These are phyloP conservation scores for Microdochium trichocladiopsis DNA, from an alignment of 2,329 filamentous ascomycete genomes.

Conservation along the genomic window DNA sequence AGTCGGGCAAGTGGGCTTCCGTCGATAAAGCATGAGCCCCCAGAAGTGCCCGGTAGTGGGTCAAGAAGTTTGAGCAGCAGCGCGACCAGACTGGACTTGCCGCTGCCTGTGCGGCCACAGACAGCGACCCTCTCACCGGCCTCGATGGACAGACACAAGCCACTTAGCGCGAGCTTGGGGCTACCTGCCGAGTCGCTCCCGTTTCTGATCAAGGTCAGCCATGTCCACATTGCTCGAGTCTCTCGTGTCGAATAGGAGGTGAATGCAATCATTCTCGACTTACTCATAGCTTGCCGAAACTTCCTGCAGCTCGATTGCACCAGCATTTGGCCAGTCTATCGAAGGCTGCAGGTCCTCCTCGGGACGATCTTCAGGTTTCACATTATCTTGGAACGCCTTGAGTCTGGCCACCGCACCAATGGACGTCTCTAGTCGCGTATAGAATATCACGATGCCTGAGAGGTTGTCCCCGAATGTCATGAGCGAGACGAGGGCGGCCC, in stretches of 20 bases:
- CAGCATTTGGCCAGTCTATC: constrained; percentile 20
- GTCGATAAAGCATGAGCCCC: constrained; percentile 33
- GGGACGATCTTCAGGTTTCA: too few species aligned
- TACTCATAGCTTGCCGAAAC: constrained; percentile 18
- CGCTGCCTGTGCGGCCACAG: constrained; percentile 30
- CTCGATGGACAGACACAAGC: constrained; percentile 14
- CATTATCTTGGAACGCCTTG: too few species aligned
- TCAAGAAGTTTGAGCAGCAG: constrained; percentile 26
- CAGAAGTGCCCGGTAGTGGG: constrained; percentile 6
- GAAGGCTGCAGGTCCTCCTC: constrained; percentile 14
- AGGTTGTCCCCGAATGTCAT: constrained; percentile 26
- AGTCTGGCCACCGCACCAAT: too few species aligned
- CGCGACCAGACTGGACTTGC: constrained; percentile 35
- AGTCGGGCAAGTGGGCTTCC: constrained; percentile 25
- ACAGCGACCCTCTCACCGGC: constrained; percentile 26
- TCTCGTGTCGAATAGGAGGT: too few species aligned
- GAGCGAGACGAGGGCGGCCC: constrained; percentile 28
- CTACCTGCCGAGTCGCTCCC: too few species aligned
- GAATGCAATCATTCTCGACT: too few species aligned
- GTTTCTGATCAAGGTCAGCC: too few species aligned
- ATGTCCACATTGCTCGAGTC: too few species aligned
- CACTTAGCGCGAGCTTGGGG: background rate
- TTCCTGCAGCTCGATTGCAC: constrained; percentile 18
- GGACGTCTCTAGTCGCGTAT: too few species aligned
- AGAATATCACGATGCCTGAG: constrained; percentile 18